phyloP scores from a whole-genome alignment of 1,284 basidiomycete species.

The Heterobasidion occidentale region DNA sequence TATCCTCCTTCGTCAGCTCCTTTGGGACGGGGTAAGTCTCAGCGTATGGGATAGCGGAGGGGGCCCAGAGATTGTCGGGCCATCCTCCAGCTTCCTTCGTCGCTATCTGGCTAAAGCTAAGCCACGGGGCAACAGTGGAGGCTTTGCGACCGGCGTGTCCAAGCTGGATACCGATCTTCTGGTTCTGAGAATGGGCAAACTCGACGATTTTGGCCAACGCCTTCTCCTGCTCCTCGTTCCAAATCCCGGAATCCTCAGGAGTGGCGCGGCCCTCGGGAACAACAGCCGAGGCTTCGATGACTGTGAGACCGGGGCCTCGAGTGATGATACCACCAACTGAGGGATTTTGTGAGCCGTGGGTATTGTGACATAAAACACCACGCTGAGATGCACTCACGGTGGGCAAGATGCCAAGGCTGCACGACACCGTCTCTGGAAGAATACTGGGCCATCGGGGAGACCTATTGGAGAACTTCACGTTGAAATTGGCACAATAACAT shows the following conservation, averaged over 20 bases:
- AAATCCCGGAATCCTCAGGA: slow-evolving; percentile 65
- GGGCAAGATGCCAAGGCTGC: slow-evolving; percentile 72
- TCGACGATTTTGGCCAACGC: slow-evolving; percentile 60
- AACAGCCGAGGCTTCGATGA: slow-evolving; percentile 64
- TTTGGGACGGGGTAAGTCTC: slow-evolving; percentile 34
- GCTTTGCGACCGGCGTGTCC: slow-evolving; percentile 76
- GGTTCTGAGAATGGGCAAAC: slow-evolving; percentile 55
- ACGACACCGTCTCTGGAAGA: slow-evolving; percentile 58
- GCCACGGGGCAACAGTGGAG: slow-evolving; percentile 55
- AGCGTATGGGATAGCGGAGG: background rate
- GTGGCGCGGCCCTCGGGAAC: slow-evolving; percentile 74
- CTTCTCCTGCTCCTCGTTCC: slow-evolving; percentile 63
- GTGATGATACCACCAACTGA: slow-evolving; percentile 36
- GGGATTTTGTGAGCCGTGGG: slow-evolving; percentile 14
- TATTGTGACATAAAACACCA: background rate
- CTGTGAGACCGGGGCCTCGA: slow-evolving; percentile 51
- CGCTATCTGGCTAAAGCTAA: slow-evolving; percentile 28
- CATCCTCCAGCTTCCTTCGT: slow-evolving; percentile 47
- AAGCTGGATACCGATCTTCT: slow-evolving; percentile 67
- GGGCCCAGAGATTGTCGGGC: slow-evolving; percentile 39
- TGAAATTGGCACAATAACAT: background rate
- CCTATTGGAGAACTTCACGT: slow-evolving; percentile 1
- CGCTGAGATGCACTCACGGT: slow-evolving; percentile 31
- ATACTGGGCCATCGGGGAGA: slow-evolving; percentile 71
- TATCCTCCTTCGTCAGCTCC: slow-evolving; percentile 39